Conservation (phyloP, 2,329 filamentous ascomycete genomes). For the Fusarium avenaceum region DNA sequence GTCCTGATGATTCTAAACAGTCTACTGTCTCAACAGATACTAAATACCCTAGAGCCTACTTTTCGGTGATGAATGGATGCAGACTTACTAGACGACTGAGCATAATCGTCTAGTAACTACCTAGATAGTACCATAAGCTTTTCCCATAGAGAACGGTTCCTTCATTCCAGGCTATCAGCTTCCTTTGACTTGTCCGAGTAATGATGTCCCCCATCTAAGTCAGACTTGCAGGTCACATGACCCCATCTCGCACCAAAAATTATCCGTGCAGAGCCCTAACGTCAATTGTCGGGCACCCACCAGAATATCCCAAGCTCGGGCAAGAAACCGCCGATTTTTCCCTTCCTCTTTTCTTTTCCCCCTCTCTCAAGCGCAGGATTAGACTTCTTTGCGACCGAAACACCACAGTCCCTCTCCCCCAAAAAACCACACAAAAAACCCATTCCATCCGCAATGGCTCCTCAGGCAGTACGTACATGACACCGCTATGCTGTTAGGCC, state of each 20-base stretch:
- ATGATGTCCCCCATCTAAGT: background rate
- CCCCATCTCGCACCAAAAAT: slow-evolving; percentile 10
- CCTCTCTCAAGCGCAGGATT: slow-evolving; percentile 79
- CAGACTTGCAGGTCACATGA: slow-evolving; percentile 13
- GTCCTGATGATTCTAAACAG: too few species aligned
- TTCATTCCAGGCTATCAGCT: too few species aligned
- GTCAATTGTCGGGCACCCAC: slow-evolving; percentile 45
- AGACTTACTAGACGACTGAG: too few species aligned
- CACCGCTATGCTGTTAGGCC: slow-evolving; percentile 94
- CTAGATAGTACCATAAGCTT: too few species aligned
- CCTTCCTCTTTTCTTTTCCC: slow-evolving; percentile 18
- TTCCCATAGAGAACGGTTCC: too few species aligned
- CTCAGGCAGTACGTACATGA: slow-evolving; percentile 86
- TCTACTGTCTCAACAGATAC: too few species aligned
- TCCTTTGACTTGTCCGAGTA: too few species aligned
- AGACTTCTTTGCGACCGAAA: slow-evolving; percentile 71
- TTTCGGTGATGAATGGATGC: too few species aligned
- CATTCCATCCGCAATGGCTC: slow-evolving; percentile 77
- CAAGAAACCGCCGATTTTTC: slow-evolving; percentile 25
- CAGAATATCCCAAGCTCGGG: slow-evolving; percentile 36
- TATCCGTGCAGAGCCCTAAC: slow-evolving; percentile 51
- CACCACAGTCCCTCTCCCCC: slow-evolving; percentile 48
- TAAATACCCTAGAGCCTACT: too few species aligned
- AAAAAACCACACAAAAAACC: slow-evolving; percentile 46
- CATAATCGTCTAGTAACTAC: too few species aligned